A percentile compares a stretch with the other conserved stretches of the same genome.
These are phyloP conservation scores for Zarea fungicola DNA, from an alignment of 2,329 filamentous ascomycete genomes.

Conservation along the genomic window DNA sequence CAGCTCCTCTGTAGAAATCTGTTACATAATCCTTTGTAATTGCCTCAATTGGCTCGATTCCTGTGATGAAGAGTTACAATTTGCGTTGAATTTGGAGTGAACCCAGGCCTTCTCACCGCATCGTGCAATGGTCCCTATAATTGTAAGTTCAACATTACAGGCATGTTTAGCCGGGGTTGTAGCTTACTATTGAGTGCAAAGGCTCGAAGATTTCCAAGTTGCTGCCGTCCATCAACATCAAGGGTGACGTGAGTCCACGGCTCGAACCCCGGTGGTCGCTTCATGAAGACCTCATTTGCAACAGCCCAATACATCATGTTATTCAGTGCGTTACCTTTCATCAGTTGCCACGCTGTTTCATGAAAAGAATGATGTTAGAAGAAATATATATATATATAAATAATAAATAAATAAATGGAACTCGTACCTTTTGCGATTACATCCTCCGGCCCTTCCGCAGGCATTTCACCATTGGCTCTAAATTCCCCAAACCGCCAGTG, in stretches of 20 bases:
- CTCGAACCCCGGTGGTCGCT: neutral
- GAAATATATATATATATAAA: too few species aligned
- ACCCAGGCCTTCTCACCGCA: neutral
- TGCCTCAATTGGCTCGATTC: neutral
- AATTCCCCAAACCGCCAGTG: neutral
- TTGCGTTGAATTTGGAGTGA: neutral
- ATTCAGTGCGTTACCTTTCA: neutral
- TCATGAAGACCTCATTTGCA: neutral
- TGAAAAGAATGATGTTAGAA: neutral
- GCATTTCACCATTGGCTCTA: neutral
- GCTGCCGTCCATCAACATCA: neutral
- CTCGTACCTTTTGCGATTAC: neutral
- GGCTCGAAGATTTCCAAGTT: neutral
- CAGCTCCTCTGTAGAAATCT: neutral
- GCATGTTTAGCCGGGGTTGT: neutral
- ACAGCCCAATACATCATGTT: neutral
- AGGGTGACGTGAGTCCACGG: neutral
- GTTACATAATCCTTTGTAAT: neutral
- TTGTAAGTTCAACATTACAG: neutral
- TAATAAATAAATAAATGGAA: neutral
- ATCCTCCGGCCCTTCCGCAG: neutral
- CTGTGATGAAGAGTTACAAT: neutral
- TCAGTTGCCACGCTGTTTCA: neutral
- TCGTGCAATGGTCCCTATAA: neutral
- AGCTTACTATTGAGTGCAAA: neutral